Evolutionary conservation across 805 yeast species (phyloP).

Genomic region (Lipomyces spencermartinsiae): DNA sequence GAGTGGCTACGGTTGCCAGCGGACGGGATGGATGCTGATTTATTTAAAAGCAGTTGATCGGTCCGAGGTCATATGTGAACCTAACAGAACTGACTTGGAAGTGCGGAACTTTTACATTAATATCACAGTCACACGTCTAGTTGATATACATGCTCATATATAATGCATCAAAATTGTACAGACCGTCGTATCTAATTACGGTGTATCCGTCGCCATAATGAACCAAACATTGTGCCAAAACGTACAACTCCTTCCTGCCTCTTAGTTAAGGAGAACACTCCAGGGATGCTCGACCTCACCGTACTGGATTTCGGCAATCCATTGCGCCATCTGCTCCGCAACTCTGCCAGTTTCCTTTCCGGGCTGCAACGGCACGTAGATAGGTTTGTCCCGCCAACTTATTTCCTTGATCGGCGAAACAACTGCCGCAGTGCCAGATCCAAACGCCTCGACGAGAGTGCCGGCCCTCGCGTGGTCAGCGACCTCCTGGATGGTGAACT

Average conservation of each 20-base stretch:
- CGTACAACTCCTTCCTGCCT: neutral
- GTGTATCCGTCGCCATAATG: conserved; percentile 55
- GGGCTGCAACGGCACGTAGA: conserved; percentile 76
- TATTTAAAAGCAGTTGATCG: neutral
- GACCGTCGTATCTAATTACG: neutral
- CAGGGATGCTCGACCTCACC: conserved; percentile 69
- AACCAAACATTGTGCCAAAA: conserved; percentile 87
- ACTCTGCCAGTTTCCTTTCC: conserved; percentile 82
- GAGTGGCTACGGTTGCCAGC: neutral
- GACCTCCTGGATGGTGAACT: conserved; percentile 80
- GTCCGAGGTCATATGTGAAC: neutral
- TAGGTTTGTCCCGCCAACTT: conserved; percentile 76
- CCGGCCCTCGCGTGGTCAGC: conserved; percentile 78
- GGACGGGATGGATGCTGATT: neutral
- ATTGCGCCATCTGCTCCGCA: conserved; percentile 75
- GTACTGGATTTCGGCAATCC: conserved; percentile 92
- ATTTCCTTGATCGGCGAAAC: conserved; percentile 92
- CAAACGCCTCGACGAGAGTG: conserved; percentile 90
- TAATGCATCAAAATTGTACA: conserved; percentile 6
- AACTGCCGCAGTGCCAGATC: conserved; percentile 97
- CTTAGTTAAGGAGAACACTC: conserved; percentile 30
- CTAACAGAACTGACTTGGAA: neutral
- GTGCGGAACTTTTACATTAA: neutral
- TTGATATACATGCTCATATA: conserved; percentile 1
- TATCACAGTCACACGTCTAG: neutral